These are phyloP conservation scores for Fraxinus americana DNA, from an alignment of 257 asterid genomes.

Conservation along the genomic window DNA sequence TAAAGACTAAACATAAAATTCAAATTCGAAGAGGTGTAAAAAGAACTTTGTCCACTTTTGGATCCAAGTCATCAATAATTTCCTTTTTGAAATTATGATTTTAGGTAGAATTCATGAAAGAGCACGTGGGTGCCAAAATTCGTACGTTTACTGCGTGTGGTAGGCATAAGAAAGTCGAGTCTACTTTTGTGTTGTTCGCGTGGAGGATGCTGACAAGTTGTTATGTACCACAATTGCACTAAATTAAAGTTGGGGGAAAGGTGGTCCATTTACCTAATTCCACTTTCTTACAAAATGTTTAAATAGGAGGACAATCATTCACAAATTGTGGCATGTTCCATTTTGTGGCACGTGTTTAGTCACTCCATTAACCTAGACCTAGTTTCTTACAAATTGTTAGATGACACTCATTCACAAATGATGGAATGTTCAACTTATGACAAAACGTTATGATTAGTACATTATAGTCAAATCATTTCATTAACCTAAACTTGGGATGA, in stretches of 20 bases:
- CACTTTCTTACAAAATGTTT: background rate
- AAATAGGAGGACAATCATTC: background rate
- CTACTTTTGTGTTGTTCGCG: slow-evolving; percentile 32
- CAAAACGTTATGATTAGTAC: too few species aligned
- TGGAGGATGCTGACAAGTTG: slow-evolving; percentile 14
- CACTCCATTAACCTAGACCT: background rate
- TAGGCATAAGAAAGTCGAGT: slow-evolving; percentile 21
- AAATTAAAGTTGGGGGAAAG: slow-evolving; percentile 5
- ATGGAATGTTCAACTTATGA: background rate
- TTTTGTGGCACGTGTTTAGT: too few species aligned
- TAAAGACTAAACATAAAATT: background rate
- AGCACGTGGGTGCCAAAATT: slow-evolving; percentile 10
- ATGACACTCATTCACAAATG: background rate
- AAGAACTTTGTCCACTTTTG: too few species aligned
- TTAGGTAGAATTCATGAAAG: background rate
- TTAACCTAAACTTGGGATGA: too few species aligned
- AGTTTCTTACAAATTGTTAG: background rate
- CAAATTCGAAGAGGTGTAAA: background rate
- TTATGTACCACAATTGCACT: slow-evolving; percentile 29
- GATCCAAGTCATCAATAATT: slow-evolving; percentile 25
- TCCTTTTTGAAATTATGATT: background rate
- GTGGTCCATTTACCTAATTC: background rate
- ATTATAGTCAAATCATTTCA: too few species aligned
- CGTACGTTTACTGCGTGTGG: slow-evolving; percentile 35
- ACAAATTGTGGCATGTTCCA: background rate